Conservation (phyloP, 345 rosid species). For the Cardamine occulta region DNA sequence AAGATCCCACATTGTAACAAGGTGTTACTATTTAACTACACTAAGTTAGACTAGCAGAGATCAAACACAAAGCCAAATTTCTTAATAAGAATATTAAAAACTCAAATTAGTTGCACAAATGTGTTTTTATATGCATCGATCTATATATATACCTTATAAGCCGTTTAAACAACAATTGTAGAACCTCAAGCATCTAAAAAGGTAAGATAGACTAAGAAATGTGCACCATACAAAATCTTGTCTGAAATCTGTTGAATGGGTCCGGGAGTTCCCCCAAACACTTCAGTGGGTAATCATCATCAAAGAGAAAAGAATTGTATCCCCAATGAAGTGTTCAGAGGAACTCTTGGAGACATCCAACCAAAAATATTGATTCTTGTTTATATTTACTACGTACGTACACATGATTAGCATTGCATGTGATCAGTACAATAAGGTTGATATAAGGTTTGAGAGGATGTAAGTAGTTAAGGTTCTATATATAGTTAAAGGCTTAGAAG, state of each 20-base stretch:
- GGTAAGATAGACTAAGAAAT: background rate
- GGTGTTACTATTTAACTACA: background rate
- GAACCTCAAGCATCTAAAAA: background rate
- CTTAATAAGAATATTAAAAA: background rate
- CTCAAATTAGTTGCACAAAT: background rate
- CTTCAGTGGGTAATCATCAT: constrained; percentile 34
- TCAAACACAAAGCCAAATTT: background rate
- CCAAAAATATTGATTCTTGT: constrained; percentile 3
- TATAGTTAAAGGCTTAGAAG: constrained; percentile 2
- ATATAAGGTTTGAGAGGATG: constrained; percentile 18
- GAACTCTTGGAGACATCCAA: constrained; percentile 43
- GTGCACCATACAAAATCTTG: background rate
- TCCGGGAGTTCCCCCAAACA: constrained; percentile 46
- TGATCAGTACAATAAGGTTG: background rate
- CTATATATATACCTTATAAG: background rate
- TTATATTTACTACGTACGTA: background rate
- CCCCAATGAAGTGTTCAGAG: constrained; percentile 39
- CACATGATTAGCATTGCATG: constrained; percentile 9
- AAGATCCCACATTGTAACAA: no score
- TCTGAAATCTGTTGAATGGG: constrained; percentile 19
- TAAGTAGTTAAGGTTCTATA: background rate
- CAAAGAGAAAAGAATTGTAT: background rate
- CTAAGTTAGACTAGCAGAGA: background rate
- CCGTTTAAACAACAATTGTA: background rate
- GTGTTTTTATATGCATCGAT: background rate